A percentile compares a stretch with the other conserved stretches of the same genome.
Evolutionary conservation across 305 asterid genomes (phyloP).

Genomic region (Fraxinus greggii): DNA sequence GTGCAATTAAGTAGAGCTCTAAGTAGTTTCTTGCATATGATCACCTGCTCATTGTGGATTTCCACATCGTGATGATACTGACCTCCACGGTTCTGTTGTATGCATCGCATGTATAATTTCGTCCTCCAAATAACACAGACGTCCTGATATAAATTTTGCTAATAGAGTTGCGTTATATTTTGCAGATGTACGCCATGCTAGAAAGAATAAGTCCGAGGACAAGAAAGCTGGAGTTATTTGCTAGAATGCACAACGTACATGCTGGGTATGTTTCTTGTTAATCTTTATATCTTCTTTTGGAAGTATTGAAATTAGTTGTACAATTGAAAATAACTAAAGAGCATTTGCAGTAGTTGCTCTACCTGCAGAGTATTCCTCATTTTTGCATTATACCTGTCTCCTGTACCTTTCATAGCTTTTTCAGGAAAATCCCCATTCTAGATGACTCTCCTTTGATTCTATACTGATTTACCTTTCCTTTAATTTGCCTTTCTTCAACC

Average conservation of each 20-base stretch:
- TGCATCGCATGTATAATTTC: background rate
- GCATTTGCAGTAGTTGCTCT: background rate
- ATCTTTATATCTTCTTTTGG: constrained; percentile 14
- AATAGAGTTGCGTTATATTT: constrained; percentile 21
- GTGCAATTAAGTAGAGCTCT: constrained; percentile 12
- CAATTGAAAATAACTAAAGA: constrained; percentile 5
- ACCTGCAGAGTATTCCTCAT: constrained; percentile 1
- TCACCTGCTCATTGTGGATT: background rate
- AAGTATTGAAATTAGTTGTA: constrained; percentile 4
- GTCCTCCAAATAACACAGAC: background rate
- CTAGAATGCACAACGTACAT: constrained; percentile 90
- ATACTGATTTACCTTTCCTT: background rate
- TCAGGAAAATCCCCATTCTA: background rate
- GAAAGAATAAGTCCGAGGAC: constrained; percentile 96
- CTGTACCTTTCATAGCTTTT: background rate
- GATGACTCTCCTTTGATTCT: background rate
- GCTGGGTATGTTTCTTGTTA: constrained; percentile 70
- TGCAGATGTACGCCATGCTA: constrained; percentile 90
- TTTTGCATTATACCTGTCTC: background rate
- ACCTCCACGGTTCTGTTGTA: background rate
- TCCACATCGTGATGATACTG: background rate
- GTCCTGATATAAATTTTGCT: constrained; percentile 9
- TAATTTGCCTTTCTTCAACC: background rate
- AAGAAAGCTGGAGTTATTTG: constrained; percentile 95
- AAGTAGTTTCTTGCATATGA: constrained; percentile 5